Base-by-base conservation (phyloP, 768 basidiomycete genomes). In the Kwoniella sp. region DNA sequence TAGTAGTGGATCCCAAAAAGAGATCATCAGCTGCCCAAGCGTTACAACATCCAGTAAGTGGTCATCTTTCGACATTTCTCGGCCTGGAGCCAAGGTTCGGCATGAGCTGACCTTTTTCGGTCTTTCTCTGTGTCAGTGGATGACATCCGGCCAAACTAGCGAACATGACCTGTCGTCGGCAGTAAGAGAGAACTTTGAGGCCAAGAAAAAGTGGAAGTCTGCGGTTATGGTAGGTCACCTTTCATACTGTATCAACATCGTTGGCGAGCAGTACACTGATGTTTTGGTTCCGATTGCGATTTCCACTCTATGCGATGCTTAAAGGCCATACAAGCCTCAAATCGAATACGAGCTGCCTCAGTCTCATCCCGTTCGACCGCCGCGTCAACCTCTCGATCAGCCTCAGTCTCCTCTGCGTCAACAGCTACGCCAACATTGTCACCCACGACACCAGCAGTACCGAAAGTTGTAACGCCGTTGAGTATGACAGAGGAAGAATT, bases 11-110 rank as follows among this genome's bases (percentile, higher is more conserved):
- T 71, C 89, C 93, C 0, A 68, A 79, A 0, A 81, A 85, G 60
- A 86, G 96, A 27, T 88, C 87, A 0, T 90, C 91, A 0, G 90
- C 91, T 0, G 81, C 82, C 1, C 83, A 91, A 66, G 93, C 92
- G 1, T 81, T 88, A 7, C 72, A 82, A 17, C 85, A 91, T 76
- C 83, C 85, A 21, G 90, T 90, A 66, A 60, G 86, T 80, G 13
- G 33, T 6, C 7, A 33, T 13, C 13, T 33, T 13, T 6, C 33
- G 33, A 33, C 7, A 13, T 33, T 13, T 5, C 10, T 7, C 5
- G 7, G 7, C 46, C 8, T 47, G 7, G 8, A 17, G 19, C 8
- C 46, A 19, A 50, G 0, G 1, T 48, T 15, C 26, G 59, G 24
- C 33, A 33, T 33, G 7, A 33, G 33, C 33, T 33, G 33, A 33